These are phyloP conservation scores for Erythrophleum ivorense DNA, from an alignment of 331 rosid species.

Conservation along the genomic window DNA sequence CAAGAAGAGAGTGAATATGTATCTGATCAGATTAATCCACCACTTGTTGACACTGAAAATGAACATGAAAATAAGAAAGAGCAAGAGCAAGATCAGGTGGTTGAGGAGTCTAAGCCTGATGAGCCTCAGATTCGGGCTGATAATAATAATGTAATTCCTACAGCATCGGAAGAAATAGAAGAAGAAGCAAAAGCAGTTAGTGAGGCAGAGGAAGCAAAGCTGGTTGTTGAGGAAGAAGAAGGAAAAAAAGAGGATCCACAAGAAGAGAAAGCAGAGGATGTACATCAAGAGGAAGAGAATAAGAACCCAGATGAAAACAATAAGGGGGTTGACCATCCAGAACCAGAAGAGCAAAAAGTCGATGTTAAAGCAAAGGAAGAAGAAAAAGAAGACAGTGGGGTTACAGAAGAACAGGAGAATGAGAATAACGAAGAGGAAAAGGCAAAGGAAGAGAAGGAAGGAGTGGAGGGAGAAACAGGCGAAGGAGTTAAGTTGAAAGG, in stretches of 20 bases:
- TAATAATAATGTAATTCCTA: conserved; percentile 38
- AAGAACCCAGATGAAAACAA: conserved; percentile 30
- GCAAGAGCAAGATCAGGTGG: background rate
- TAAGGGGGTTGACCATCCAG: background rate
- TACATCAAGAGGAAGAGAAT: conserved; percentile 34
- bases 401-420: background rate
- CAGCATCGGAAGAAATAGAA: conserved; percentile 31
- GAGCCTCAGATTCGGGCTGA: conserved; percentile 29
- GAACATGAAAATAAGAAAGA: background rate
- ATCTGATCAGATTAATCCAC: conserved; percentile 30
- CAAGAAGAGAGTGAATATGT: conserved; percentile 30
- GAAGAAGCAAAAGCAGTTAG: background rate
- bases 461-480: conserved; percentile 17
- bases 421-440: conserved; percentile 8
- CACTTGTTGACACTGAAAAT: conserved; percentile 35
- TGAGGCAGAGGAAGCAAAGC: conserved; percentile 7
- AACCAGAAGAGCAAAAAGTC: conserved; percentile 37
- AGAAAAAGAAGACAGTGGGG: conserved; percentile 18
- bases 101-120: conserved; percentile 12
- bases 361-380: conserved; percentile 42
- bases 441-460: conserved; percentile 33
- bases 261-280: conserved; percentile 23
- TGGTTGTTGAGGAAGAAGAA: conserved; percentile 7
- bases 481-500: conserved; percentile 30
- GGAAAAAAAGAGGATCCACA: background rate